Percentiles rank a stretch among this genome's conserved stretches.
These are phyloP conservation scores for Zoysia pacifica DNA, from an alignment of 176 grass and related monocot species.

Conservation along the genomic window DNA sequence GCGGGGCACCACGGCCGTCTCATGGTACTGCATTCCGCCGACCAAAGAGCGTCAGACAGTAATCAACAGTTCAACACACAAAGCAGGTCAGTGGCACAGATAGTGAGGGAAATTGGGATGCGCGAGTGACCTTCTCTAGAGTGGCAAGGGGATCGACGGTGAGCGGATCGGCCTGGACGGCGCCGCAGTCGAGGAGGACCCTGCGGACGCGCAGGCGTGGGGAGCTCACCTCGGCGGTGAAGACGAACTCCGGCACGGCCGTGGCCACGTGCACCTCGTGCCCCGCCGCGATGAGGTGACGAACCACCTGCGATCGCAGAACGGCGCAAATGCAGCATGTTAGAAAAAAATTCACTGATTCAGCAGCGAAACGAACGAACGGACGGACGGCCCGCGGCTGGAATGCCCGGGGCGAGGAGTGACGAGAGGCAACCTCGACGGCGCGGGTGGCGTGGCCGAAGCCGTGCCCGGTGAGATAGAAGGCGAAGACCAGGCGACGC, in stretches of 20 bases:
- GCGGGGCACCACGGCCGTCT: constrained; percentile 88
- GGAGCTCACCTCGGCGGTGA: constrained; percentile 86
- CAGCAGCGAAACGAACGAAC: neutral
- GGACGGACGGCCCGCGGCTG: neutral
- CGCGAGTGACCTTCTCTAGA: constrained; percentile 61
- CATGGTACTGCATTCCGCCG: constrained; percentile 64
- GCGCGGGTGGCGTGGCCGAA: constrained; percentile 96
- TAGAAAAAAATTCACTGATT: neutral
- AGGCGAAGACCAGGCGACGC: constrained; percentile 56
- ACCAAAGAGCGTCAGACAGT: neutral
- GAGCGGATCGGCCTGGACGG: constrained; percentile 89
- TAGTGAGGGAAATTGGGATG: neutral
- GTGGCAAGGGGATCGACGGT: constrained; percentile 85
- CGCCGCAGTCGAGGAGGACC: constrained; percentile 91
- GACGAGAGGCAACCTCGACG: constrained; percentile 41
- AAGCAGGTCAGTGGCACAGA: neutral
- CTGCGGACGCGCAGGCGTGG: constrained; percentile 74
- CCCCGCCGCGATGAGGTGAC: constrained; percentile 73
- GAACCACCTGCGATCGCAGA: constrained; percentile 56
- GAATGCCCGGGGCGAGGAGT: neutral
- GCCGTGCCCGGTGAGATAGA: constrained; percentile 85
- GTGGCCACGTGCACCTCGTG: constrained; percentile 96
- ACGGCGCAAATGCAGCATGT: neutral
- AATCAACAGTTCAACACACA: neutral
- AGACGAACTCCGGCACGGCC: constrained; percentile 88